Conservation (phyloP, 2,329 filamentous ascomycete genomes). For the Talaromyces sp. region DNA sequence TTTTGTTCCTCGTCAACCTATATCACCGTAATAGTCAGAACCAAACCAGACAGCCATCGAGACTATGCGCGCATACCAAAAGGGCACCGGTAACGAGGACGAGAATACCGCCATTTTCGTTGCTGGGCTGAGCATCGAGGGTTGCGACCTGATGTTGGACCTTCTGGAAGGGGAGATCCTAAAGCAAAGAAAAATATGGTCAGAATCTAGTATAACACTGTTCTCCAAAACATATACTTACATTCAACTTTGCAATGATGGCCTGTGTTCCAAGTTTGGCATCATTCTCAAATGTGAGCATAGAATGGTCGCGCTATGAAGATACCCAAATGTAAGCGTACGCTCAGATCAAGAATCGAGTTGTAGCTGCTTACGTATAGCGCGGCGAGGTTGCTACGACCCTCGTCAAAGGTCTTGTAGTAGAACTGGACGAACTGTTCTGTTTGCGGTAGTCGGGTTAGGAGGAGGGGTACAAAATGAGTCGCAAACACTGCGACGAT, state of each 20-base stretch:
- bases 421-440: conserved; percentile 88
- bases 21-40: conserved; percentile 3
- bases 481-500: conserved; percentile 3
- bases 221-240: conserved; percentile 45
- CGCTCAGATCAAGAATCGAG: not conserved
- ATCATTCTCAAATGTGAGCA: conserved; percentile 85
- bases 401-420: conserved; percentile 79
- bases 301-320: conserved; percentile 71
- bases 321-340: conserved; percentile 13
- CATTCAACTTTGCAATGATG: conserved; percentile 79
- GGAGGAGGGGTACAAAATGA: not conserved
- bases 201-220: not conserved
- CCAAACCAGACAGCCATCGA: not conserved
- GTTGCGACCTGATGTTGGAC: conserved; percentile 75
- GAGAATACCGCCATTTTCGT: conserved; percentile 65
- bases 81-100: conserved; percentile 87
- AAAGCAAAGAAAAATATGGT: conserved; percentile 14
- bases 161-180: conserved; percentile 77
- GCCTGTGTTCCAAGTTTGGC: conserved; percentile 60
- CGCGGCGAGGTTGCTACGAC: conserved; percentile 60
- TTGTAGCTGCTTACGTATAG: conserved; percentile 70
- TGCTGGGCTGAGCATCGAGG: conserved; percentile 77
- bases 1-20: conserved; percentile 82
- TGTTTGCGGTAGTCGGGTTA: conserved; percentile 37
- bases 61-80: conserved; percentile 56